Conservation (phyloP, 139 green algal genomes). For the Chlamydomonas applanata region DNA sequence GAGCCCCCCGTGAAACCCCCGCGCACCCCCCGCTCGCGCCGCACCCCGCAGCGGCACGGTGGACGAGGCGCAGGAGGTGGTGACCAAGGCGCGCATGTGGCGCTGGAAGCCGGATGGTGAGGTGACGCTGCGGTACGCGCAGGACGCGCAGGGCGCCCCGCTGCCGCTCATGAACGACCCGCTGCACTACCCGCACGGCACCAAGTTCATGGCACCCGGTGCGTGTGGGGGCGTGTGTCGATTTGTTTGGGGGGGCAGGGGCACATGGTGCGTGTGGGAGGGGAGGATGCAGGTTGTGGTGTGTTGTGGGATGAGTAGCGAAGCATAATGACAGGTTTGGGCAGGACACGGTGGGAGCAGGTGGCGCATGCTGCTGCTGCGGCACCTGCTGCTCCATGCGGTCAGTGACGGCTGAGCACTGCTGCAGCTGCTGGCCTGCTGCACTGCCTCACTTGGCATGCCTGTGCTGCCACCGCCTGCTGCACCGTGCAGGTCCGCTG, state of each 20-base stretch:
- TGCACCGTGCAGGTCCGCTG: conserved; percentile 73
- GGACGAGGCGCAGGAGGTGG: conserved; percentile 51
- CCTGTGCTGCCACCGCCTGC: too few relatives aligned
- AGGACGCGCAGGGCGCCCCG: conserved; percentile 72
- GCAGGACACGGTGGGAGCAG: too few relatives aligned
- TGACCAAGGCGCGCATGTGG: conserved; percentile 83
- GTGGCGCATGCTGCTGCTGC: too few relatives aligned
- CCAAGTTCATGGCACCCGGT: conserved; percentile 54
- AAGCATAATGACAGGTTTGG: too few relatives aligned
- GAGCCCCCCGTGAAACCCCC: background rate
- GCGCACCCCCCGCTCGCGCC: too few relatives aligned
- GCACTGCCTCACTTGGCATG: too few relatives aligned
- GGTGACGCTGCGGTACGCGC: conserved; percentile 66
- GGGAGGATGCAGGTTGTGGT: background rate
- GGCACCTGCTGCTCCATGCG: too few relatives aligned
- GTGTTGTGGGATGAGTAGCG: too few relatives aligned
- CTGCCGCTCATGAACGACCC: conserved; percentile 79
- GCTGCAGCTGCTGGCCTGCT: too few relatives aligned
- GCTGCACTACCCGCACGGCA: conserved; percentile 87
- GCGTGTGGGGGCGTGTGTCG: background rate
- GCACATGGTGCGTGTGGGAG: background rate
- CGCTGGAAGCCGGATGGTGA: conserved; percentile 89
- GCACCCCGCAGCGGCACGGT: background rate
- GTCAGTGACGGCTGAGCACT: too few relatives aligned
- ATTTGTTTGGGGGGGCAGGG: background rate